Evolutionary conservation across 179 eudicot species (phyloP), one percentile per base, ranked within the genome.

Genomic region (Silene coronaria): DNA sequence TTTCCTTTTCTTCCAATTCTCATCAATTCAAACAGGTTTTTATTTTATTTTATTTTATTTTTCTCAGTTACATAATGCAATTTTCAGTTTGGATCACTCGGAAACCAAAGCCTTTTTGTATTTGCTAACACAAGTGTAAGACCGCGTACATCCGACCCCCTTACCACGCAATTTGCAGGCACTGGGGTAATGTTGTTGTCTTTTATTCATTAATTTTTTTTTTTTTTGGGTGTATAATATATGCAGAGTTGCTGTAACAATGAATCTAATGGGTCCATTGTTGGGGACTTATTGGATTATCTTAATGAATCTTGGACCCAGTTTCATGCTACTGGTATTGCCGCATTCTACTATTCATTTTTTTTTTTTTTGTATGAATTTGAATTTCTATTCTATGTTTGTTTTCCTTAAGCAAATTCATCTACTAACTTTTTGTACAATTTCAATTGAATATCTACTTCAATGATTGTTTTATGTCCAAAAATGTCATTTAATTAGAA

Each of bases 251-350:
- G 79, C 74, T 62, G 82, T 3, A 55, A 76, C 34, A 68, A 67
- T 72, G 93, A 80, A 59, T 77, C 89, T 67, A 81, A 75, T 74
- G 81, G 85, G 21, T 94, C 98, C 5, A 88, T 94, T 45, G 96
- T 92, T 58, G 91, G 91, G 67, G 97, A 87, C 78, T 86, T 94
- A 70, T 82, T 94, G 51, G 92, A 90, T 69, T 94, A 88, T 84
- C 98, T 94, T 76, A 92, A 94, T 77, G 98, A 94, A 76, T 92
- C 98, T 4, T 94, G 98, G 98, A 94, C 98, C 71, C 98, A 94
- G 23, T 94, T 94, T 87, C 98, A 94, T 76, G 98, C 98, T 70
- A 92, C 97, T 34, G 98, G 98, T 93, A 85, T 69, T 68, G 21
- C 7, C 13, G 0, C 2, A 2, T 46, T 66, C 1, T 42, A 0